Evolutionary conservation across 139 green algal species (phyloP).

Genomic region (Mesotaenium endlicherianum): DNA sequence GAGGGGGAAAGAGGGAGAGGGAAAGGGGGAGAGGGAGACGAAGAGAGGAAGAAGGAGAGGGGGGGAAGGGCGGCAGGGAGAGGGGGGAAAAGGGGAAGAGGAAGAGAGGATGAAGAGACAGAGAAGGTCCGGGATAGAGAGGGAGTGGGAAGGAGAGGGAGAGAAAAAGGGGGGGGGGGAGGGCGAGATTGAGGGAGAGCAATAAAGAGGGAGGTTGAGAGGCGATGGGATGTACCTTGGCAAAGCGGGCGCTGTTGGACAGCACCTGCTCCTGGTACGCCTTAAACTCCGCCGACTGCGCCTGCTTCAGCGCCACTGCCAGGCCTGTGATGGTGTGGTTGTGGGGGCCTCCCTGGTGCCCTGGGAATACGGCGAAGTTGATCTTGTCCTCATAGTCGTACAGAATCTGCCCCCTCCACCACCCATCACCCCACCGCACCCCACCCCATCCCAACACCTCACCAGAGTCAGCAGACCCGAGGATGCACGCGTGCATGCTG

Average conservation of each 20-base stretch:
- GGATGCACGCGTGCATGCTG: too few species aligned
- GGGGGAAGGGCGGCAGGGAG: neutral
- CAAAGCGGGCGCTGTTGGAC: conserved; percentile 70
- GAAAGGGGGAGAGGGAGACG: too few species aligned
- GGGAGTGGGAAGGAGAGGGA: neutral
- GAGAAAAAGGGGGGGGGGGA: neutral
- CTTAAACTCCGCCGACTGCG: conserved; percentile 82
- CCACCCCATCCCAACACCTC: too few species aligned
- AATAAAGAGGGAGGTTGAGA: neutral
- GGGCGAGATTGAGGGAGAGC: neutral
- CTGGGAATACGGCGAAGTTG: conserved; percentile 79
- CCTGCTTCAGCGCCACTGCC: conserved; percentile 93
- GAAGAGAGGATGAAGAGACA: too few species aligned
- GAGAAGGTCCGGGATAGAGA: neutral
- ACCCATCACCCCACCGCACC: too few species aligned
- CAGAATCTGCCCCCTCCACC: conserved; percentile 55
- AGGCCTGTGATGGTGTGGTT: conserved; percentile 98
- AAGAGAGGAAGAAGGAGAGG: neutral
- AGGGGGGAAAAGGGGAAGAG: too few species aligned
- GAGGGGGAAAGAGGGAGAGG: too few species aligned
- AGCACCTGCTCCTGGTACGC: conserved; percentile 90
- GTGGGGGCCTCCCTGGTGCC: conserved; percentile 92
- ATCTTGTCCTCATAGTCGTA: conserved; percentile 95
- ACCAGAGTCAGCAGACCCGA: too few species aligned
- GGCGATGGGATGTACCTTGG: conserved; percentile 40